These are phyloP conservation scores for Blastocystis sp. DNA, from an alignment of 352 stramenopile genomes.

Conservation along the genomic window DNA sequence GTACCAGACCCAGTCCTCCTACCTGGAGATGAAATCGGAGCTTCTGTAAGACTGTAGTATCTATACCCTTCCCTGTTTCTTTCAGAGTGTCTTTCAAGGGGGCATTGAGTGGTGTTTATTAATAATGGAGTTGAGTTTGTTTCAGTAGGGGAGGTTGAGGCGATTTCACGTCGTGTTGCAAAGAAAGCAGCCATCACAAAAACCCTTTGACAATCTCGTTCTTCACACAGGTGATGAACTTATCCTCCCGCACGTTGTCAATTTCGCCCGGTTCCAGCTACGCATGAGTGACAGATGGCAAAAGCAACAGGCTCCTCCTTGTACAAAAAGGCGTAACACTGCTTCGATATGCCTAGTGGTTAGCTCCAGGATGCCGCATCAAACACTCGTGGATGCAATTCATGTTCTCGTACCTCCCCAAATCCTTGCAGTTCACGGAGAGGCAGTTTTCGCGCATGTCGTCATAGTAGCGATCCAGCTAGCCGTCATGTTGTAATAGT, in stretches of 20 bases:
- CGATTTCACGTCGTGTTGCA: neutral
- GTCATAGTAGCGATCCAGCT: slow-evolving; percentile 35
- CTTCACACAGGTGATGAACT: slow-evolving; percentile 50
- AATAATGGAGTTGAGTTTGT: too few relatives aligned
- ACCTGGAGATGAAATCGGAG: slow-evolving; percentile 8
- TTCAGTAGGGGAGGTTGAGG: too few relatives aligned
- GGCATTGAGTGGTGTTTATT: too few relatives aligned
- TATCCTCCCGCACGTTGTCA: slow-evolving; percentile 5
- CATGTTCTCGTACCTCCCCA: slow-evolving; percentile 44
- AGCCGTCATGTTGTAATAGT: neutral
- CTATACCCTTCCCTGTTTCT: too few relatives aligned
- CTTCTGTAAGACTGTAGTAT: neutral
- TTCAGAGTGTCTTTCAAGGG: too few relatives aligned
- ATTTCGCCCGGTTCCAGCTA: slow-evolving; percentile 57
- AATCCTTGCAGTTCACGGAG: neutral
- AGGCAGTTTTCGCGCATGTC: slow-evolving; percentile 7
- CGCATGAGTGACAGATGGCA: neutral
- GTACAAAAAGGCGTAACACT: slow-evolving; percentile 18
- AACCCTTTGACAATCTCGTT: slow-evolving; percentile 3
- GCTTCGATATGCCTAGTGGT: slow-evolving; percentile 12
- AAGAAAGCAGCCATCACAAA: neutral
- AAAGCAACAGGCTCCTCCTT: slow-evolving; percentile 12
- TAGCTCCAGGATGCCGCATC: neutral
- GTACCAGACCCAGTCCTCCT: slow-evolving; percentile 24
- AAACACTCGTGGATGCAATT: slow-evolving; percentile 56